These are phyloP conservation scores for Thermomucor indicae-seudaticae DNA, from an alignment of 371 early-diverging fungal genomes.

Conservation along the genomic window DNA sequence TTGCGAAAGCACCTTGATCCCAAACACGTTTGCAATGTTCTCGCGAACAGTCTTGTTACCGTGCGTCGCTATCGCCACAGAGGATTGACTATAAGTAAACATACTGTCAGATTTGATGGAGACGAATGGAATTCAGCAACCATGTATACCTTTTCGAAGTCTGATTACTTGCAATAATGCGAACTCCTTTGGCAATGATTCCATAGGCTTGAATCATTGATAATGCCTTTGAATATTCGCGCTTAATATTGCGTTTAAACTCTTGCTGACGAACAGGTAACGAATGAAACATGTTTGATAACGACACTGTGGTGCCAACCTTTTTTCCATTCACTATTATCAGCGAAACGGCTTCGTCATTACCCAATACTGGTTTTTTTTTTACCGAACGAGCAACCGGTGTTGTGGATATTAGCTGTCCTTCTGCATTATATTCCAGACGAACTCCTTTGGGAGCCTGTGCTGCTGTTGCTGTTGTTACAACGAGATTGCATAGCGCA, in stretches of 20 bases:
- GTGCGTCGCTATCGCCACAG: slow-evolving; percentile 46
- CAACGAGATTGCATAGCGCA: slow-evolving; percentile 53
- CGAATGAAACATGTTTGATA: slow-evolving; percentile 75
- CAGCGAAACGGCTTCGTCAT: not conserved
- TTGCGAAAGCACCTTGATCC: slow-evolving; percentile 53
- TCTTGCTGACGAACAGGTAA: slow-evolving; percentile 91
- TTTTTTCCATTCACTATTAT: too few relatives aligned
- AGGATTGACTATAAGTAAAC: slow-evolving; percentile 4
- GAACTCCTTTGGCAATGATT: slow-evolving; percentile 63
- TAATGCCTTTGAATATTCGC: slow-evolving; percentile 78
- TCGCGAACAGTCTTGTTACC: slow-evolving; percentile 56
- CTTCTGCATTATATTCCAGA: slow-evolving; percentile 66
- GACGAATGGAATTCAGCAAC: not conserved
- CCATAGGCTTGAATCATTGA: slow-evolving; percentile 87
- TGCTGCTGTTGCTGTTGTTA: slow-evolving; percentile 66
- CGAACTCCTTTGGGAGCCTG: slow-evolving; percentile 63
- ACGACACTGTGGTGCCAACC: slow-evolving; percentile 82
- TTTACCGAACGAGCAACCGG: slow-evolving; percentile 50
- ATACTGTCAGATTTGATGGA: not conserved
- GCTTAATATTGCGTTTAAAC: slow-evolving; percentile 75
- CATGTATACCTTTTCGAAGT: slow-evolving; percentile 54
- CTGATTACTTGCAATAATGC: slow-evolving; percentile 68
- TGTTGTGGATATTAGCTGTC: slow-evolving; percentile 37
- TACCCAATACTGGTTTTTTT: not conserved
- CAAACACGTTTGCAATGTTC: slow-evolving; percentile 79